Evolutionary conservation across 306 rosid genomes (phyloP).

Genomic region (Prunus campanulata): DNA sequence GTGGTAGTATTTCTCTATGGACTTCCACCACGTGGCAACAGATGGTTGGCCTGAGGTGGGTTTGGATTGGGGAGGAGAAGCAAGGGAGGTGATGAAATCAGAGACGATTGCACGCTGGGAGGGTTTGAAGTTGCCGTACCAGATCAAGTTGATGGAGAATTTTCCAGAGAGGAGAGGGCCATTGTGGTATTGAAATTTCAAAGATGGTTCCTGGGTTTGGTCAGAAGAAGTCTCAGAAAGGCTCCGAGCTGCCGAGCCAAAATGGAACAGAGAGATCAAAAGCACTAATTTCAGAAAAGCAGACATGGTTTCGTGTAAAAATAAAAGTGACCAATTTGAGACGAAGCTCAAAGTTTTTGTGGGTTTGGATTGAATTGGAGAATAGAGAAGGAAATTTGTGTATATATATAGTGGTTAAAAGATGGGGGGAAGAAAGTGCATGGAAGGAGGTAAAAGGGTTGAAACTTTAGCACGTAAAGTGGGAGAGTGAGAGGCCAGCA

Average conservation of each 20-base stretch:
- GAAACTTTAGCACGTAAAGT: neutral
- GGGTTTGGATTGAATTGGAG: slow-evolving; percentile 7
- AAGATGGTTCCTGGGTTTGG: slow-evolving; percentile 22
- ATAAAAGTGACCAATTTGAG: neutral
- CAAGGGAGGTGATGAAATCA: slow-evolving; percentile 62
- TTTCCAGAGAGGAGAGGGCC: slow-evolving; percentile 63
- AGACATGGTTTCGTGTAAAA: neutral
- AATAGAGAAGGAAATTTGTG: neutral
- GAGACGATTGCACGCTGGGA: slow-evolving; percentile 57
- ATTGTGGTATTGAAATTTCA: slow-evolving; percentile 66
- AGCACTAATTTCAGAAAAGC: slow-evolving; percentile 13
- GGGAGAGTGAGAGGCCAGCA: slow-evolving; percentile 29
- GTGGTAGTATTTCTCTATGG: slow-evolving; percentile 41
- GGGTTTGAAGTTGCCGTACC: slow-evolving; percentile 72
- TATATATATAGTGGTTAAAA: slow-evolving; percentile 18
- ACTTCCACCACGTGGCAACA: slow-evolving; percentile 53
- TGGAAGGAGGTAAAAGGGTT: slow-evolving; percentile 8
- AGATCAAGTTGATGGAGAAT: slow-evolving; percentile 56
- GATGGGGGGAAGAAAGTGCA: neutral
- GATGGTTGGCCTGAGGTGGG: slow-evolving; percentile 37
- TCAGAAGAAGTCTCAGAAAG: slow-evolving; percentile 29
- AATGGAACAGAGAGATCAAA: slow-evolving; percentile 27
- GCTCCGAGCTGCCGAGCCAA: slow-evolving; percentile 40
- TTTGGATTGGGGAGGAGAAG: slow-evolving; percentile 27
- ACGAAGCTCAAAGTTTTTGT: neutral